A percentile compares a stretch with the other conserved stretches of the same genome.
Conservation (phyloP, 176 grass and related monocot species). For the Thinopyrum elongatum region DNA sequence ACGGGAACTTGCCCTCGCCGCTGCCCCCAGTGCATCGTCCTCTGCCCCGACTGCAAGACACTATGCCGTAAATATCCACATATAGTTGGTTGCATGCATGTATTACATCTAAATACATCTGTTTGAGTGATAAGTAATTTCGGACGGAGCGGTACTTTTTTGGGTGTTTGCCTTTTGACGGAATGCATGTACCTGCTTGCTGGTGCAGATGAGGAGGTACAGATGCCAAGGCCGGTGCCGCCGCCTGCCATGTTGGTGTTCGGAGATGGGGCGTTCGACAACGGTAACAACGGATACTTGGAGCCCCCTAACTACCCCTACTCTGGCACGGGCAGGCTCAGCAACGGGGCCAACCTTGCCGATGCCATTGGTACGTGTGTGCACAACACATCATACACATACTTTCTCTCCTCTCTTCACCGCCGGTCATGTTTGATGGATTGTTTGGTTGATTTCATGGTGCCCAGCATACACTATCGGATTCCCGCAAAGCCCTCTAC, state of each 20-base stretch:
- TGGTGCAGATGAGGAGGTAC: background rate
- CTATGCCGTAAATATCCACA: background rate
- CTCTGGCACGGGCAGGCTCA: slow-evolving; percentile 31
- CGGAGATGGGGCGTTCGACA: slow-evolving; percentile 10
- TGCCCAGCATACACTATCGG: slow-evolving; percentile 14
- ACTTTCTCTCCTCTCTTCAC: too few relatives aligned
- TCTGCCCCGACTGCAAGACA: background rate
- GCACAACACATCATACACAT: too few relatives aligned
- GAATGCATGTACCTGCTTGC: background rate
- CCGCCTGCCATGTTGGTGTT: background rate
- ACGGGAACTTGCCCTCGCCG: background rate
- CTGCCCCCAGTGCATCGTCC: background rate
- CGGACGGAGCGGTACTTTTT: too few relatives aligned
- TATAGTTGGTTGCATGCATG: too few relatives aligned
- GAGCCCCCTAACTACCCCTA: too few relatives aligned
- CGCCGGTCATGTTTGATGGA: too few relatives aligned
- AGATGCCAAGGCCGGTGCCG: background rate
- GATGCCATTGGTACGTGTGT: slow-evolving; percentile 38
- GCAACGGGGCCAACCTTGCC: slow-evolving; percentile 44
- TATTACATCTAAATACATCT: too few relatives aligned
- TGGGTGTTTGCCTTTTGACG: too few relatives aligned
- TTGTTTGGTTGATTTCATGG: too few relatives aligned
- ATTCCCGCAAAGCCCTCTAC: slow-evolving; percentile 29
- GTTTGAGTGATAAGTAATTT: too few relatives aligned
- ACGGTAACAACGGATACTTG: slow-evolving; percentile 37